Percentiles rank a stretch among this genome's conserved stretches.
Evolutionary conservation across 2,329 filamentous ascomycete species (phyloP).

Genomic region (Botrytis hyacinthi): DNA sequence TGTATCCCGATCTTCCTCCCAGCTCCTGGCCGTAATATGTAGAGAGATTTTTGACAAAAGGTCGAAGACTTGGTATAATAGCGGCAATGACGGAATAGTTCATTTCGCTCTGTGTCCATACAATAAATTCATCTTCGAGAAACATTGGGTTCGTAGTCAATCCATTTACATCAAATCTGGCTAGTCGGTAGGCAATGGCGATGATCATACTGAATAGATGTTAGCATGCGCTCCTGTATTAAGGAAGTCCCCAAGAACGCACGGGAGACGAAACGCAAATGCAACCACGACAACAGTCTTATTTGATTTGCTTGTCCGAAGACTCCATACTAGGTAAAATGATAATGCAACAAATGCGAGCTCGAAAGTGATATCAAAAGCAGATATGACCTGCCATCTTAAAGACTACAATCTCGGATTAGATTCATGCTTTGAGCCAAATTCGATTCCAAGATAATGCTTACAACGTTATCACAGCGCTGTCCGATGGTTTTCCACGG

Average conservation of each 20-base stretch:
- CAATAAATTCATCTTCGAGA: constrained; percentile 39
- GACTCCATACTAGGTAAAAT: constrained; percentile 40
- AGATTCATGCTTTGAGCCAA: neutral
- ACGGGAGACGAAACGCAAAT: constrained; percentile 44
- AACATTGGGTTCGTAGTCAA: constrained; percentile 41
- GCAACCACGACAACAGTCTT: constrained; percentile 43
- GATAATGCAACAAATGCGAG: constrained; percentile 41
- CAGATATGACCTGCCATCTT: constrained; percentile 43
- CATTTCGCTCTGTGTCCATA: constrained; percentile 44
- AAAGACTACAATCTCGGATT: constrained; percentile 34
- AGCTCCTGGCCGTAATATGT: constrained; percentile 37
- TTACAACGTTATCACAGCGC: constrained; percentile 32
- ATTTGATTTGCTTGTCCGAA: constrained; percentile 41
- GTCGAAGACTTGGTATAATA: constrained; percentile 46
- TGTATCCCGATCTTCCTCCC: constrained; percentile 8
- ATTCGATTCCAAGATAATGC: neutral
- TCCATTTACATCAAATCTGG: constrained; percentile 39
- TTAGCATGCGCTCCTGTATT: neutral
- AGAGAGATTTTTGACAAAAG: constrained; percentile 43
- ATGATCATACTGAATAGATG: constrained; percentile 41
- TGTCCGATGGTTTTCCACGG: constrained; percentile 41
- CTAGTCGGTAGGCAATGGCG: constrained; percentile 42
- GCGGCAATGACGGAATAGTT: constrained; percentile 44
- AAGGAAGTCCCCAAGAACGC: constrained; percentile 19
- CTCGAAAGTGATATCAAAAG: constrained; percentile 45